Conservation (phyloP, 2,329 filamentous ascomycete genomes). For the Zasmidium cellare region DNA sequence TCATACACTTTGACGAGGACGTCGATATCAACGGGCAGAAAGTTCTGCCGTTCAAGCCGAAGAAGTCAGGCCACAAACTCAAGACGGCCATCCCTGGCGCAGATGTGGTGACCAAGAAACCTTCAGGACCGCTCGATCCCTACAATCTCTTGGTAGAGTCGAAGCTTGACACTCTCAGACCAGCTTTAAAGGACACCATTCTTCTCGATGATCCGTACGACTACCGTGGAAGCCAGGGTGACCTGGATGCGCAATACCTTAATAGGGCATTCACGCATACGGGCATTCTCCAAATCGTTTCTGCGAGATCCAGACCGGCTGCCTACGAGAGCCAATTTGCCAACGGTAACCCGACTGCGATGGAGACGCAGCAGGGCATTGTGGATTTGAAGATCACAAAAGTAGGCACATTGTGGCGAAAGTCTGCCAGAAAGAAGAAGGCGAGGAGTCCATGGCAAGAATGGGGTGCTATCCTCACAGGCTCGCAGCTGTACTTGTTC, state of each 20-base stretch:
- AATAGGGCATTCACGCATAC: conserved; percentile 90
- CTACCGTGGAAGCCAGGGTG: conserved; percentile 75
- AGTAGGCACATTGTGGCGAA: conserved; percentile 91
- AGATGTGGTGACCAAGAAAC: conserved; percentile 70
- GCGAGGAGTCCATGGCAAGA: conserved; percentile 96
- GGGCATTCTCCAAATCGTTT: conserved; percentile 91
- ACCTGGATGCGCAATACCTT: conserved; percentile 75
- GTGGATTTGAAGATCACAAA: conserved; percentile 98
- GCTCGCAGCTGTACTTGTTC: conserved; percentile 97
- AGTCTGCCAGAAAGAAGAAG: conserved; percentile 92
- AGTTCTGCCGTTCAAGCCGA: conserved; percentile 65
- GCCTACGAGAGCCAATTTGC: conserved; percentile 79
- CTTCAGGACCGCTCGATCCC: conserved; percentile 69
- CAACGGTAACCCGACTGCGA: conserved; percentile 49
- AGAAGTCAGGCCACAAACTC: conserved; percentile 63
- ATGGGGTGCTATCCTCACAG: conserved; percentile 94
- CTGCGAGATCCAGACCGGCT: conserved; percentile 86
- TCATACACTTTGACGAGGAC: conserved; percentile 96
- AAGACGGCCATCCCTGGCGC: conserved; percentile 56
- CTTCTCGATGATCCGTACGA: conserved; percentile 87
- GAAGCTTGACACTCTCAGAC: conserved; percentile 78
- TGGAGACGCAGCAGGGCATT: conserved; percentile 85
- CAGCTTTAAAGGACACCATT: conserved; percentile 89
- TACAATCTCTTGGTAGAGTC: conserved; percentile 92
- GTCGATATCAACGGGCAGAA: conserved; percentile 76